phyloP scores from a whole-genome alignment of 495 filamentous ascomycete species.

The Penicillium verhagenii region DNA sequence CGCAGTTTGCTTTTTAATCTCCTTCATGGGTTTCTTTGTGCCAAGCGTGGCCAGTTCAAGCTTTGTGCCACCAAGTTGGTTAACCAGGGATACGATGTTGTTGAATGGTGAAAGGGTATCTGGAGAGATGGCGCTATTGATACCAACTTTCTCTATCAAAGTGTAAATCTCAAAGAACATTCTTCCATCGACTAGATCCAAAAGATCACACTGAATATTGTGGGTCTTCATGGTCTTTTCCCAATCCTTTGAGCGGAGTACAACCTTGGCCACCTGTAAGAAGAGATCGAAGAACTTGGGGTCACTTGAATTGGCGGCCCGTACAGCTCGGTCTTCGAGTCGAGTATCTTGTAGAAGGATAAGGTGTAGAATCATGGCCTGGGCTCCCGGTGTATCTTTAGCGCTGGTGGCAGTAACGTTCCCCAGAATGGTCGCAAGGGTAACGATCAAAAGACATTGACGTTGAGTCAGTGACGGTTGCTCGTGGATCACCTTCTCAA shows the following conservation, averaged over 20 bases:
- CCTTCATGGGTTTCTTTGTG: not conserved
- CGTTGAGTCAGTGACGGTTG: not conserved
- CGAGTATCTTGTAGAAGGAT: not conserved
- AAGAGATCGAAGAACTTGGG: not conserved
- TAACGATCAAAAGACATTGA: not conserved
- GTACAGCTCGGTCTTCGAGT: not conserved
- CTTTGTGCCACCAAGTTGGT: not conserved
- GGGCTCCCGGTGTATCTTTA: not conserved
- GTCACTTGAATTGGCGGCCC: not conserved
- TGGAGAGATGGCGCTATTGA: not conserved
- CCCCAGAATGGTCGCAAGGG: not conserved
- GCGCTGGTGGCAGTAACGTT: not conserved
- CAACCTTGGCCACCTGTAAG: not conserved
- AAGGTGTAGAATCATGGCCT: not conserved
- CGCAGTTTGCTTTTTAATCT: not conserved
- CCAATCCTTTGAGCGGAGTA: not conserved
- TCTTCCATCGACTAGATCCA: constrained; percentile 66
- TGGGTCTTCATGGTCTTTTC: constrained; percentile 4
- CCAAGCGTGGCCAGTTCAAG: too few relatives aligned
- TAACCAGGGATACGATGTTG: not conserved
- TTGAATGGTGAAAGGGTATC: not conserved
- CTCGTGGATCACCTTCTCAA: not conserved
- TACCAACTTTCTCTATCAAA: not conserved
- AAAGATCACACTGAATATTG: constrained; percentile 45
- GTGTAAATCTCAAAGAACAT: constrained; percentile 40